These are phyloP conservation scores for Talaromyces pinophilus DNA, from an alignment of 2,329 filamentous ascomycete species.

Conservation along the genomic window DNA sequence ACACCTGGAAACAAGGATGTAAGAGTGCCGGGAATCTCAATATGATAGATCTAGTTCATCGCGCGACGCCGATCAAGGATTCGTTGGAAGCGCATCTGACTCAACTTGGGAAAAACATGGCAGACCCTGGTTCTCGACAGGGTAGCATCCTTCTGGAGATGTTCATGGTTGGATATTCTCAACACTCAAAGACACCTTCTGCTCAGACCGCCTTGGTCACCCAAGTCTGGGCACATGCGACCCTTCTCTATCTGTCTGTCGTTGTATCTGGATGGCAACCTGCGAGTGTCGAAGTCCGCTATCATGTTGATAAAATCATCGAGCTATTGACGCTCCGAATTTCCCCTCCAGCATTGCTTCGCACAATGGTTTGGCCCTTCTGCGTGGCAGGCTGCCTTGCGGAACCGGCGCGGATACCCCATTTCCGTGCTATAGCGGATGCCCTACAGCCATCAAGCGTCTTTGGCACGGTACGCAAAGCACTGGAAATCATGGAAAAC, in stretches of 20 bases:
- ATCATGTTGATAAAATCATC: conserved; percentile 1
- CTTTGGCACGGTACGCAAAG: conserved; percentile 33
- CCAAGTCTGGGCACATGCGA: conserved; percentile 16
- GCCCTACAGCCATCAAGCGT: conserved; percentile 26
- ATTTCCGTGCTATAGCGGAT: conserved; percentile 30
- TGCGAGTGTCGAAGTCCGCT: conserved; percentile 6
- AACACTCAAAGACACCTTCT: not conserved
- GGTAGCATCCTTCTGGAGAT: conserved; percentile 13
- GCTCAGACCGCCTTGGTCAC: conserved; percentile 14
- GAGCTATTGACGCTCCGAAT: conserved; percentile 16
- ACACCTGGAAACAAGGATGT: conserved; percentile 58
- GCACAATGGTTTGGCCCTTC: conserved; percentile 37
- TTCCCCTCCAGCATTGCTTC: conserved; percentile 28
- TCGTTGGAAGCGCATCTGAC: conserved; percentile 8
- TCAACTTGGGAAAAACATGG: not conserved
- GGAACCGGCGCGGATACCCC: conserved; percentile 25
- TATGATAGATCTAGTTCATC: conserved; percentile 17
- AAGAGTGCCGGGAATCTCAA: conserved; percentile 25
- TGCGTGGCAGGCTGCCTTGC: conserved; percentile 35
- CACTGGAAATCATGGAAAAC: conserved; percentile 40
- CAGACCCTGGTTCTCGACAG: not conserved
- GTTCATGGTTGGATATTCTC: not conserved
- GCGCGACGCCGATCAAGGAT: conserved; percentile 17
- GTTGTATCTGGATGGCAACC: conserved; percentile 20
- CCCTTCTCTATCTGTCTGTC: conserved; percentile 13